Evolutionary conservation across 768 basidiomycete genomes (phyloP), one percentile per base, ranked within the genome.

Genomic region (Suillus decipiens): DNA sequence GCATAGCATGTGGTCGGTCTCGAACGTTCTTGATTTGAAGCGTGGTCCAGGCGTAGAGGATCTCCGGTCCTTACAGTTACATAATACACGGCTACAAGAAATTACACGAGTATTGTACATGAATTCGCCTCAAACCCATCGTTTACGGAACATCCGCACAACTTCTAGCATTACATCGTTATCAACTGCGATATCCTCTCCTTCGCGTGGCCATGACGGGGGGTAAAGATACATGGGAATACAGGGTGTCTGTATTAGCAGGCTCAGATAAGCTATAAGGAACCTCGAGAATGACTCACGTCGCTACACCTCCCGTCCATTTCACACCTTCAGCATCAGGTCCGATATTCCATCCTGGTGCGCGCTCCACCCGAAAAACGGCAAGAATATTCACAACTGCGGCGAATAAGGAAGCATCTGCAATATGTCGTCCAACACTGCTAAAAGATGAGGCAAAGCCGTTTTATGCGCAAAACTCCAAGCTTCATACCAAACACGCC

Each of bases 381-480:
- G 66, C 63, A 10, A 73, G 63, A 54, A 69, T 51, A 8, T 67
- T 64, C 12, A 70, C 67, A 47, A 75, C 68, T 39, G 68, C 58
- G 56, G 71, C 69, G 65, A 73, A 76, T 15, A 80, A 63, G 15
- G 75, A 76, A 7, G 76, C 70, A n/a, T 80, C 76, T 0, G 78
- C 81, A 39, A 85, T 69, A 61, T 78, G 65, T 28, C 75, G 69
- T 36, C 82, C 84, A 22, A 81, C 78, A 62, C 81, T 81, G n/a
- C 33, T 22, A 11, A 14, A n/a, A 1, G 36, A 17, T 39, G 24
- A 61, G 47, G 19, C 50, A 36, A 14, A n/a, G 19, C 61, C 19
- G n/a, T 1, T 24, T 11, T 11, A 34, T 33, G 31, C 8, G 19
- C 1, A 31, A 9, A 31, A 37, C 9, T 22, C 17, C 31, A 11